Evolutionary conservation across 164 flowering plant species (phyloP).

Genomic region (Nelumbo lutea): DNA sequence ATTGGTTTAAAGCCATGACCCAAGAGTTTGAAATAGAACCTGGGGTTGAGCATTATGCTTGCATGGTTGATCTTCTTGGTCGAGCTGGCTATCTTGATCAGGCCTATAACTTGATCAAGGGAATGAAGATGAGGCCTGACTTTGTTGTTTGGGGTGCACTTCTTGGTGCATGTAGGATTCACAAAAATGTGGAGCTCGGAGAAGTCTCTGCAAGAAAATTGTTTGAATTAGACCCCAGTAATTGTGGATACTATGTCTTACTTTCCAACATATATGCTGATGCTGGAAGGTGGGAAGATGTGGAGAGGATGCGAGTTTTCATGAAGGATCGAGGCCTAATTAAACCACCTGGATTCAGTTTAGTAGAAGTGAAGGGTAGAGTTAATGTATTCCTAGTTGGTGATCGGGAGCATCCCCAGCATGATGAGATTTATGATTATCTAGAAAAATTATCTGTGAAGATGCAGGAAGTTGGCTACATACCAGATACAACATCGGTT

Average conservation of each 20-base stretch:
- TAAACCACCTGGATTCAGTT: conserved; percentile 81
- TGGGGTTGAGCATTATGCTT: conserved; percentile 73
- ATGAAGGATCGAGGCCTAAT: conserved; percentile 51
- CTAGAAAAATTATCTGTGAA: conserved; percentile 43
- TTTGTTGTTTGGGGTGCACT: conserved; percentile 84
- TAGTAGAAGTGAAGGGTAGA: conserved; percentile 65
- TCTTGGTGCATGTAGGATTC: conserved; percentile 70
- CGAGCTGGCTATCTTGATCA: conserved; percentile 55
- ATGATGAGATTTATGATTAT: conserved; percentile 46
- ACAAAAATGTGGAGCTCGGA: conserved; percentile 77
- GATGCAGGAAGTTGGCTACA: conserved; percentile 63
- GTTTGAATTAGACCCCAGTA: conserved; percentile 67
- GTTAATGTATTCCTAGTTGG: conserved; percentile 79
- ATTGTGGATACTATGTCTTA: conserved; percentile 76
- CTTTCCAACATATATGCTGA: conserved; percentile 85
- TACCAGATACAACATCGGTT: conserved; percentile 53
- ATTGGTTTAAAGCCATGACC: conserved; percentile 65
- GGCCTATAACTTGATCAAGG: conserved; percentile 59
- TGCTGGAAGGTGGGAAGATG: conserved; percentile 82
- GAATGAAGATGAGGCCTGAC: conserved; percentile 73
- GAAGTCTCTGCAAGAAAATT: conserved; percentile 66
- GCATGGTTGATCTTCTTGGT: conserved; percentile 92
- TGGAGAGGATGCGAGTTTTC: conserved; percentile 51
- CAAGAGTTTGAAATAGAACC: conserved; percentile 50
- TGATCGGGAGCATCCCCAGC: conserved; percentile 73